These are phyloP conservation scores for Paraurostyla sp. DNA, from an alignment of 73 alveolate species.

Conservation along the genomic window DNA sequence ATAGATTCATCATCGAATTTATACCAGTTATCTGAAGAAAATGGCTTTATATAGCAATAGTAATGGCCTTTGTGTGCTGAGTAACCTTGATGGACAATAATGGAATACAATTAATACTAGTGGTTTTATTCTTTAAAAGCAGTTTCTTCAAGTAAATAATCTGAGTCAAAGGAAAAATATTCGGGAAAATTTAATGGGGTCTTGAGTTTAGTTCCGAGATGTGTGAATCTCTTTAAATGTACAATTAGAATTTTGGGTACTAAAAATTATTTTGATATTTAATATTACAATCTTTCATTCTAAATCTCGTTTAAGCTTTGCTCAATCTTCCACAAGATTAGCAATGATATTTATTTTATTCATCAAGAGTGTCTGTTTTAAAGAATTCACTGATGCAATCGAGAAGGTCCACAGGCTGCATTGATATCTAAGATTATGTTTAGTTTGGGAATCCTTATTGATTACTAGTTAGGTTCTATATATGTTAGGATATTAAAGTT, in stretches of 20 bases:
- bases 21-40: constrained; percentile 17
- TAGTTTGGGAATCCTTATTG: background rate
- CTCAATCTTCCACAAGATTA: constrained; percentile 20
- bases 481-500: background rate
- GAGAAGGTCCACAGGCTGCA: constrained; percentile 1
- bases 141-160: background rate
- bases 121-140: constrained; percentile 16
- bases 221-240: constrained; percentile 62
- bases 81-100: constrained; percentile 55
- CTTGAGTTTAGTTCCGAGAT: constrained; percentile 54
- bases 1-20: constrained; percentile 49
- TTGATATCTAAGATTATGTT: background rate
- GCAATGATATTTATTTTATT: constrained; percentile 36
- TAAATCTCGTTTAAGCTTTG: constrained; percentile 29
- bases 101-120: constrained; percentile 31
- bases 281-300: constrained; percentile 39
- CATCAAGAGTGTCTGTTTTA: constrained; percentile 38
- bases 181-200: constrained; percentile 48
- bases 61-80: constrained; percentile 56
- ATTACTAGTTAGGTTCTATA: background rate
- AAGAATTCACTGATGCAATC: constrained; percentile 51
- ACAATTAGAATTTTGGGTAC: constrained; percentile 52
- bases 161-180: constrained; percentile 10
- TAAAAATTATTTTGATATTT: background rate
- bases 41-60: constrained; percentile 23